phyloP scores from a whole-genome alignment of 2,329 filamentous ascomycete genomes.

The Grosmannia clavigera region DNA sequence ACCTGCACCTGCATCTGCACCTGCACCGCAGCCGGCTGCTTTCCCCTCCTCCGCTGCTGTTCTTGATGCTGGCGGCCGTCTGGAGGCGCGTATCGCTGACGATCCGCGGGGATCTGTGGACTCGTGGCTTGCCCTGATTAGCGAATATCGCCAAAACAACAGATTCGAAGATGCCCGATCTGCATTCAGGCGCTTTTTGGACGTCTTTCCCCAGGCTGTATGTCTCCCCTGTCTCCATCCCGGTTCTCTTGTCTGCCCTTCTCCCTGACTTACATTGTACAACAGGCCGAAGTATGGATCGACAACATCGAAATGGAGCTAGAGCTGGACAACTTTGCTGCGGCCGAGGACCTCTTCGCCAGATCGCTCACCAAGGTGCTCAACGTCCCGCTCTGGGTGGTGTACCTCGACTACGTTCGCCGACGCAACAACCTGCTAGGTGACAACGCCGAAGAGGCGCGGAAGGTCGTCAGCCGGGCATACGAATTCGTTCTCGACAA shows the following conservation, averaged over 20 bases:
- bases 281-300: slow-evolving; percentile 85
- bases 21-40: slow-evolving; percentile 9
- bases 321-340: slow-evolving; percentile 67
- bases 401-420: slow-evolving; percentile 91
- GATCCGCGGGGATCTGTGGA: slow-evolving; percentile 88
- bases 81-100: slow-evolving; percentile 85
- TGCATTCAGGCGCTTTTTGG: slow-evolving; percentile 76
- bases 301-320: slow-evolving; percentile 84
- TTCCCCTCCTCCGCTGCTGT: slow-evolving; percentile 15
- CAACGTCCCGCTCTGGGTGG: slow-evolving; percentile 78
- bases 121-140: slow-evolving; percentile 80
- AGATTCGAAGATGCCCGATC: slow-evolving; percentile 70
- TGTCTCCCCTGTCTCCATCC: slow-evolving; percentile 28
- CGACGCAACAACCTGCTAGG: slow-evolving; percentile 80
- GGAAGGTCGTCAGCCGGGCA: slow-evolving; percentile 67
- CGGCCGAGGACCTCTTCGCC: slow-evolving; percentile 73
- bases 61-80: slow-evolving; percentile 61
- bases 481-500: slow-evolving; percentile 88
- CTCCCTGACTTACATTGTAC: background rate
- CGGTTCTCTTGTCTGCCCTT: slow-evolving; percentile 18
- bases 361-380: slow-evolving; percentile 64
- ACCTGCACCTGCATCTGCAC: slow-evolving; percentile 5
- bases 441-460: slow-evolving; percentile 64
- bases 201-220: slow-evolving; percentile 83
- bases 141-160: slow-evolving; percentile 69